Percentiles rank a stretch among this genome's conserved stretches.
phyloP scores from a whole-genome alignment of 2,329 filamentous ascomycete species.

The Talaromyces sp. region DNA sequence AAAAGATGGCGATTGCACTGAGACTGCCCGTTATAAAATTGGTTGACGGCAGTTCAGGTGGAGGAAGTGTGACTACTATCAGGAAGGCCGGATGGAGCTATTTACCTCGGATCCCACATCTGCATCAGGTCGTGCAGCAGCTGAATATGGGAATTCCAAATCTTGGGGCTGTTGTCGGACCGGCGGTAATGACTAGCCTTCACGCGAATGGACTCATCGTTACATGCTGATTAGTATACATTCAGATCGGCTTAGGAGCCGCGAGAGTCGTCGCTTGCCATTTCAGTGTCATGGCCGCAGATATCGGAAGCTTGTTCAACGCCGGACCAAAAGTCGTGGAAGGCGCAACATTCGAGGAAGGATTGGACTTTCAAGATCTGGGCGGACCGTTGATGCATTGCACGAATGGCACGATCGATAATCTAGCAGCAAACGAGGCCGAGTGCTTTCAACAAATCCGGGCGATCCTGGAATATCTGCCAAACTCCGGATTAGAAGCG shows the following conservation, averaged over 20 bases:
- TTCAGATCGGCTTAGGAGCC: neutral
- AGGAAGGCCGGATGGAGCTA: neutral
- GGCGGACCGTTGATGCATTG: neutral
- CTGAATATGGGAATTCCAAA: neutral
- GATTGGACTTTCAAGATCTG: neutral
- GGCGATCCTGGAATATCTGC: neutral
- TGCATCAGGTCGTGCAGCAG: neutral
- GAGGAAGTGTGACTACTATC: neutral
- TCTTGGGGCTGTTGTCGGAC: neutral
- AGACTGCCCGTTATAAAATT: neutral
- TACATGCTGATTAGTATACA: neutral
- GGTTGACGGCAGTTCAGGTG: neutral
- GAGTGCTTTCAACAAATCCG: neutral
- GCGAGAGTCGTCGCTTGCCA: neutral
- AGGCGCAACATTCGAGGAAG: neutral
- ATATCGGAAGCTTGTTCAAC: neutral
- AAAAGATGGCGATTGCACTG: neutral
- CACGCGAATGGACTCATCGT: too few relatives aligned
- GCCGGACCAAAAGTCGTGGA: neutral
- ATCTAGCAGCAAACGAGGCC: neutral
- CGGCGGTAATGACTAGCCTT: too few relatives aligned
- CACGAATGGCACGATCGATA: neutral
- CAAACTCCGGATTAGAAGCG: neutral
- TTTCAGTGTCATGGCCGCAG: neutral
- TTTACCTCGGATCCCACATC: neutral